Conservation (phyloP, 2,329 filamentous ascomycete species). For the Sporothrix sp. region DNA sequence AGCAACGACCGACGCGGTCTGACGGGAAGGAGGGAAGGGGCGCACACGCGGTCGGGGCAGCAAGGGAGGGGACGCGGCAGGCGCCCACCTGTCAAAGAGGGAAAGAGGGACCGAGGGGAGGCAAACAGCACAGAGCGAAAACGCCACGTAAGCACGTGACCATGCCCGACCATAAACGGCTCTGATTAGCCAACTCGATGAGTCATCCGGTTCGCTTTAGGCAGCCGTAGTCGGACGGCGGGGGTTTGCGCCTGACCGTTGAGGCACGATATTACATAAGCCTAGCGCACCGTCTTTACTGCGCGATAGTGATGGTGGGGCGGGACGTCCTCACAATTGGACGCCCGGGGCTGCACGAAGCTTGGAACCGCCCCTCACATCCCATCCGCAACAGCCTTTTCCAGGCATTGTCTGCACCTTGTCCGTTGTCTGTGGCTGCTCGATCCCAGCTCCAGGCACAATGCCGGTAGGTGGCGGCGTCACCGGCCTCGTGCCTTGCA, state of each 20-base stretch:
- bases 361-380: conserved; percentile 3
- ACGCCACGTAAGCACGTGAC: conserved; percentile 12
- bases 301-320: conserved; percentile 5
- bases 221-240: not conserved
- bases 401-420: not conserved
- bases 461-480: conserved; percentile 7
- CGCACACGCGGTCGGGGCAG: not conserved
- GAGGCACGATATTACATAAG: conserved; percentile 3
- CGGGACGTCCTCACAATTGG: not conserved
- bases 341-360: too few relatives aligned
- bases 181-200: not conserved
- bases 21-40: conserved; percentile 2
- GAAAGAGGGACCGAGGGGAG: not conserved
- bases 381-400: not conserved
- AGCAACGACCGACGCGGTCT: conserved; percentile 7
- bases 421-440: not conserved
- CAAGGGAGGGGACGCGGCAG: not conserved
- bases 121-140: conserved; percentile 10
- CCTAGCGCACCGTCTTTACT: not conserved
- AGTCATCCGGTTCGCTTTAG: conserved; percentile 2
- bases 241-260: not conserved
- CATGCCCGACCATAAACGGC: not conserved
- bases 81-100: not conserved
- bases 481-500: too few relatives aligned
- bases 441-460: not conserved